Percentiles rank a stretch among this genome's conserved stretches.
Evolutionary conservation across 495 filamentous ascomycete species (phyloP).

Genomic region (Bacidia rubella): DNA sequence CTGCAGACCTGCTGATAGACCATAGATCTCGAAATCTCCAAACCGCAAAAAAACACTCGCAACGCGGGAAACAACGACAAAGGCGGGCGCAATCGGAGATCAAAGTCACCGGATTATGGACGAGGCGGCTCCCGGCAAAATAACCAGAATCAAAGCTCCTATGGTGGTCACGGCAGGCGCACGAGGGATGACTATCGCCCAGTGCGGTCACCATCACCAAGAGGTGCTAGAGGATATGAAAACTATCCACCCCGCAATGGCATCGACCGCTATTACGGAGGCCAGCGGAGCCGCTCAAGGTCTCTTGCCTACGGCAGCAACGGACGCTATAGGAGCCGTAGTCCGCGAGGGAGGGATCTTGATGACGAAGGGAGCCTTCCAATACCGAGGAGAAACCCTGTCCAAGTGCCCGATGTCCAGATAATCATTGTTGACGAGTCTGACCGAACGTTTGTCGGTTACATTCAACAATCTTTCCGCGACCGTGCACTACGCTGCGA

Average conservation of each 20-base stretch:
- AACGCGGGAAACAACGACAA: constrained; percentile 30
- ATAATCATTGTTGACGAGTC: constrained; percentile 70
- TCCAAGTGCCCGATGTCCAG: constrained; percentile 83
- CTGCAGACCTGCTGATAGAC: constrained; percentile 3
- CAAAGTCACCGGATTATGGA: constrained; percentile 57
- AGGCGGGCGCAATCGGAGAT: constrained; percentile 36
- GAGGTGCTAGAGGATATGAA: constrained; percentile 46
- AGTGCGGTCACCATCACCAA: constrained; percentile 43
- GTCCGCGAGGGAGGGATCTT: constrained; percentile 40
- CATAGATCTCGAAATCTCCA: constrained; percentile 85
- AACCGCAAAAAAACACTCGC: constrained; percentile 66
- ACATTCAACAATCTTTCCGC: constrained; percentile 64
- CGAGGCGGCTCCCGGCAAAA: constrained; percentile 32
- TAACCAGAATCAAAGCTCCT: constrained; percentile 29
- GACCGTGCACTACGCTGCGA: constrained; percentile 58
- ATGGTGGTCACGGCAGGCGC: constrained; percentile 38
- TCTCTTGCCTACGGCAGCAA: constrained; percentile 43
- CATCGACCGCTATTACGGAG: constrained; percentile 48
- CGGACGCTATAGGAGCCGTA: constrained; percentile 54
- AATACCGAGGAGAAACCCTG: constrained; percentile 57
- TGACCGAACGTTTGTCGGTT: constrained; percentile 67
- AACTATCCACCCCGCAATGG: constrained; percentile 44
- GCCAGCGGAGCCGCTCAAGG: constrained; percentile 51
- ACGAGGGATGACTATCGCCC: constrained; percentile 52
- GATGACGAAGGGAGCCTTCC: constrained; percentile 50